Evolutionary conservation across 805 yeast species (phyloP), one percentile per base, ranked within the genome.

Genomic region (Wilhelminamyces savonicus): DNA sequence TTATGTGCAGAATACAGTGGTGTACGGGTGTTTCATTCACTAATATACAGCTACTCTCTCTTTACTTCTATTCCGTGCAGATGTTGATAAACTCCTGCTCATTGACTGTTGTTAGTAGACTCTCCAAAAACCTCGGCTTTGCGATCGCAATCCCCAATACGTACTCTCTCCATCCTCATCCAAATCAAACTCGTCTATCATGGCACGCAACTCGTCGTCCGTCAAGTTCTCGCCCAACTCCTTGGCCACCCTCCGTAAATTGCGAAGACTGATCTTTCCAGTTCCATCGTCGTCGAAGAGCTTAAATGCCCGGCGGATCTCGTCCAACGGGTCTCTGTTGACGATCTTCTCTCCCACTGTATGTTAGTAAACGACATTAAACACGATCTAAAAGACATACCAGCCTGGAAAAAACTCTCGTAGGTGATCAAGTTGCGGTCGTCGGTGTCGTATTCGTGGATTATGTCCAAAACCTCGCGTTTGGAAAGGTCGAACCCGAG

Each of bases 111-210:
- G 65, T 57, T 56, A 56, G 62, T 56, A 60, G 15, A 7, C 20
- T 7, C n/a, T 13, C 16, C 9, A 13, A 23, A 14, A 14, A 5
- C 14, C 8, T 8, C 6, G 17, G 15, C 8, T 6, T 8, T 6
- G 8, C 19, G 6, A 8, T 6, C 8, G 6, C 6, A 17, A 17
- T 7, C 19, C n/a, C 7, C 4, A 24, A 49, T 62, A 69, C 71
- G 44, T 56, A 59, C 71, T 88, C 41, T 84, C 95, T 29, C 97
- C 97, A 54, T 92, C 97, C 32, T 85, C 94, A 52, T 92, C 97
- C 29, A 88, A 61, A 59, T 92, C 99, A 51, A 92, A 92, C 55
- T 90, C 97, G 38, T 88, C 95, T 41, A 92, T 92, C 98, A 92
- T 92, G 4, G 97, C 97, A 42, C 83, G 71, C 29, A 92, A 65